Percentiles rank a stretch among this genome's conserved stretches.
phyloP scores from a whole-genome alignment of 345 rosid species.

The Atalantia buxifolia region DNA sequence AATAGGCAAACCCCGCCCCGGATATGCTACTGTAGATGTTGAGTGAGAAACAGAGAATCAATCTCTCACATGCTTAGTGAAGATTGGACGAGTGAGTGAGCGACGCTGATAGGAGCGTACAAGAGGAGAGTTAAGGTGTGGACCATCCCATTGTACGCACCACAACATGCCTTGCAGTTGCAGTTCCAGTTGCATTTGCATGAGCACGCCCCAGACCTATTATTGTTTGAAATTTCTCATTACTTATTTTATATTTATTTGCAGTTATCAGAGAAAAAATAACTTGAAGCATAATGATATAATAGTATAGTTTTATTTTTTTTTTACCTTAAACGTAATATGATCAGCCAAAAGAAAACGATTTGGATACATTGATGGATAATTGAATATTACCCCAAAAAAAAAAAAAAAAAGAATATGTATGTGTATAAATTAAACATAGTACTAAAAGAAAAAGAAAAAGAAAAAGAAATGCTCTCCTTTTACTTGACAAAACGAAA shows the following conservation, averaged over 20 bases:
- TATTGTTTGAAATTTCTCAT: too few species aligned
- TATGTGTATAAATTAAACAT: background rate
- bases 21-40: background rate
- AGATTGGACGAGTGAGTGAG: background rate
- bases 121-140: background rate
- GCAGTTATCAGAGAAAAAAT: too few species aligned
- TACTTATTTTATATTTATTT: too few species aligned
- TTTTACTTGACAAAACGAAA: slow-evolving; percentile 9
- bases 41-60: slow-evolving; percentile 15
- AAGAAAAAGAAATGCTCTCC: background rate
- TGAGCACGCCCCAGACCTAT: too few species aligned
- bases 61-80: background rate
- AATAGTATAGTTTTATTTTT: too few species aligned
- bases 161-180: too few species aligned
- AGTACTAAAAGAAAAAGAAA: background rate
- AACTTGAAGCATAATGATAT: too few species aligned
- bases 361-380: too few species aligned
- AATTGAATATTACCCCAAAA: too few species aligned
- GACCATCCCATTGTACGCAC: background rate
- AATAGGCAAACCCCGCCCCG: background rate
- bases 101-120: background rate
- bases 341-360: too few species aligned
- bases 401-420: background rate
- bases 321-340: too few species aligned
- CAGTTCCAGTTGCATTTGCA: too few species aligned